These are phyloP conservation scores for Carex parvula DNA, from an alignment of 176 grass and related monocot genomes.

Conservation along the genomic window DNA sequence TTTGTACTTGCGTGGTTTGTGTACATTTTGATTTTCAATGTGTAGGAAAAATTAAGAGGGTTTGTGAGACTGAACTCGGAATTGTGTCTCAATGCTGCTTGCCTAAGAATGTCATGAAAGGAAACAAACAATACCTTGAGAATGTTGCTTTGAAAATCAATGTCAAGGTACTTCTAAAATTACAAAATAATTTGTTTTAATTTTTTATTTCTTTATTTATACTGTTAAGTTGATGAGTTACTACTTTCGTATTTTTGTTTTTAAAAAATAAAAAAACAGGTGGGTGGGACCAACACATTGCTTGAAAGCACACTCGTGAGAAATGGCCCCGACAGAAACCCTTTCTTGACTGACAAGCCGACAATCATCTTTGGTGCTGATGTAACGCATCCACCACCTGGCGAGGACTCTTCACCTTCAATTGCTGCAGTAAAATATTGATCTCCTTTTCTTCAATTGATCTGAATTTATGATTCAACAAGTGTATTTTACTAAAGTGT, in stretches of 20 bases:
- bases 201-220: not conserved
- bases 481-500: not conserved
- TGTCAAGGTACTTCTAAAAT: conserved; percentile 52
- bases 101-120: conserved; percentile 50
- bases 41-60: conserved; percentile 55
- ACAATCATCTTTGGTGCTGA: conserved; percentile 77
- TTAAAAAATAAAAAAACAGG: conserved; percentile 19
- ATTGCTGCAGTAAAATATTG: conserved; percentile 52
- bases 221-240: not conserved
- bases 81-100: conserved; percentile 60
- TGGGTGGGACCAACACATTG: conserved; percentile 59
- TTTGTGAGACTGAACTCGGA: conserved; percentile 73
- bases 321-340: conserved; percentile 36
- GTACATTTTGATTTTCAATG: conserved; percentile 8
- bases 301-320: conserved; percentile 51
- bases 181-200: not conserved
- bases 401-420: conserved; percentile 61
- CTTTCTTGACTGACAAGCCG: conserved; percentile 47
- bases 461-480: not conserved
- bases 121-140: conserved; percentile 50
- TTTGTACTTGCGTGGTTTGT: not conserved
- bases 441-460: not conserved
- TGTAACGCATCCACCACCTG: conserved; percentile 70
- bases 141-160: conserved; percentile 88
- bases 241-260: not conserved